Percentiles rank a stretch among this genome's conserved stretches.
Evolutionary conservation across 208 protist species (phyloP).

Genomic region (Acanthamoeba healyi): DNA sequence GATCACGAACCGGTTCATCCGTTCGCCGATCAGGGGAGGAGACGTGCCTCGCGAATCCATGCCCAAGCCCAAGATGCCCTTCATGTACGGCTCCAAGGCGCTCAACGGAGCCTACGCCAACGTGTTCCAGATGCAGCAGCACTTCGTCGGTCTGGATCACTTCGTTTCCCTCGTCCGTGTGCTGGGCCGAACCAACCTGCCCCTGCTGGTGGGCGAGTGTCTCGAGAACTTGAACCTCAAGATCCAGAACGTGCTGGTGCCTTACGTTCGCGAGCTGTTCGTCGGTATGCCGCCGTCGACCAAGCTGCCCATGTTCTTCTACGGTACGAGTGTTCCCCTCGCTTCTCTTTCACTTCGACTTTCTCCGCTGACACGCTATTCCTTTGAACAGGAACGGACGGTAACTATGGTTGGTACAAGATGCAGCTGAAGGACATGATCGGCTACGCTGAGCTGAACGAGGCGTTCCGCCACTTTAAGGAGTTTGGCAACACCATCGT

Average conservation of each 20-base stretch:
- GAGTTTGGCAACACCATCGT: conserved; percentile 88
- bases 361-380: too few relatives aligned
- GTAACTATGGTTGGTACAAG: conserved; percentile 70
- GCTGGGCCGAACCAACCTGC: conserved; percentile 81
- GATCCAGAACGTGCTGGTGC: conserved; percentile 82
- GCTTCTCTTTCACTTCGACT: too few relatives aligned
- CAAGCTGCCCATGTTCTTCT: conserved; percentile 87
- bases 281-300: conserved; percentile 82
- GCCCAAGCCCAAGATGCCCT: conserved; percentile 77
- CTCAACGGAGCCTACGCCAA: conserved; percentile 80
- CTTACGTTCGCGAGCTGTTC: conserved; percentile 86
- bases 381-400: neutral
- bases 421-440: conserved; percentile 73
- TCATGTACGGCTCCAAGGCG: conserved; percentile 85
- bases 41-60: conserved; percentile 76
- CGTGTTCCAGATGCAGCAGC: conserved; percentile 81
- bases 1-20: conserved; percentile 85
- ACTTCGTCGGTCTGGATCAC: conserved; percentile 85
- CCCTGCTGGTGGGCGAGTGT: conserved; percentile 83
- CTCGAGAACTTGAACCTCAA: conserved; percentile 86
- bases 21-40: conserved; percentile 61
- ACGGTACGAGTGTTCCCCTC: conserved; percentile 75
- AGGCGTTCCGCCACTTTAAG: conserved; percentile 88
- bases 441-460: conserved; percentile 87
- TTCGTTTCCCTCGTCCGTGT: conserved; percentile 80